Conservation (phyloP, 2,329 filamentous ascomycete species). For the Ophiostoma perfectum region DNA sequence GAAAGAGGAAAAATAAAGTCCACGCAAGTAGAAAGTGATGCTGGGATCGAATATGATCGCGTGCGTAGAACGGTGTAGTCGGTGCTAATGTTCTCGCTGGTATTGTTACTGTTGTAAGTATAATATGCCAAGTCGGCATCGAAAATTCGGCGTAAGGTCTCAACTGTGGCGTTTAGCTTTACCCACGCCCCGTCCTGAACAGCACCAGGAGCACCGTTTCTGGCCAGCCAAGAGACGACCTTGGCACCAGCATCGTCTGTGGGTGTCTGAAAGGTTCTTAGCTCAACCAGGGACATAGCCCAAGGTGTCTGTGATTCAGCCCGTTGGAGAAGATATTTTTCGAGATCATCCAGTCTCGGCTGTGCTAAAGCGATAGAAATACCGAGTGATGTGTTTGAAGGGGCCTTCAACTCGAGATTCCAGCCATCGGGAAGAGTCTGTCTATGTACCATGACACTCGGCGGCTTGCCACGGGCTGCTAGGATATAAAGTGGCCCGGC, state of each 20-base stretch:
- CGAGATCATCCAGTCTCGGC: constrained; percentile 18
- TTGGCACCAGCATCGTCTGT: constrained; percentile 32
- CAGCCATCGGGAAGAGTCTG: constrained; percentile 16
- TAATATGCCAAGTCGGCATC: constrained; percentile 40
- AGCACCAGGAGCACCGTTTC: constrained; percentile 35
- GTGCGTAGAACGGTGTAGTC: constrained; percentile 39
- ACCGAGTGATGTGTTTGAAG: constrained; percentile 4
- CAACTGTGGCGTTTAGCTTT: constrained; percentile 39
- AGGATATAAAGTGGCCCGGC: not conserved
- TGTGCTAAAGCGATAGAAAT: constrained; percentile 23
- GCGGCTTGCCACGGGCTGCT: not conserved
- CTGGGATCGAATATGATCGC: constrained; percentile 42
- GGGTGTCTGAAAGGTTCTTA: constrained; percentile 36
- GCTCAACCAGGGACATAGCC: constrained; percentile 36
- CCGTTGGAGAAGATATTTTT: constrained; percentile 12
- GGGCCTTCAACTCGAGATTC: constrained; percentile 13
- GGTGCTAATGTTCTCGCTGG: constrained; percentile 24
- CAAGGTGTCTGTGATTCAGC: not conserved
- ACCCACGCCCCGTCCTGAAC: constrained; percentile 39
- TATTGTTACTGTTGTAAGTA: constrained; percentile 31
- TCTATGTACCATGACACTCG: constrained; percentile 8
- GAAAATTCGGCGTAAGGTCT: constrained; percentile 38
- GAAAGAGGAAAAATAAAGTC: constrained; percentile 45
- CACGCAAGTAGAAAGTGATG: constrained; percentile 36
- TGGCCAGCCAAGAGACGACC: constrained; percentile 41